These are phyloP conservation scores for Didymella sp. DNA, from an alignment of 2,329 filamentous ascomycete genomes.

Conservation along the genomic window DNA sequence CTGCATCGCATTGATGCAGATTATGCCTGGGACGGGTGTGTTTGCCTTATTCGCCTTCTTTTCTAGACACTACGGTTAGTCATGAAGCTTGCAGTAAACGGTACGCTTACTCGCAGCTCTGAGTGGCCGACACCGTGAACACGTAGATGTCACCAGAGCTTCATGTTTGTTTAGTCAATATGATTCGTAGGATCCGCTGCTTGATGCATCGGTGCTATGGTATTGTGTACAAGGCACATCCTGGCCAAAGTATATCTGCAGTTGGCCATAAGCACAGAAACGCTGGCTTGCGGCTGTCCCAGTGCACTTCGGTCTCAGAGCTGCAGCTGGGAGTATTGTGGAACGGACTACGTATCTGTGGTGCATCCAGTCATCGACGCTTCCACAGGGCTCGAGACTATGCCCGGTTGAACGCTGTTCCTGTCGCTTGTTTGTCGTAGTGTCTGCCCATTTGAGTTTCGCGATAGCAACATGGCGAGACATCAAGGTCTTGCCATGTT, in stretches of 20 bases:
- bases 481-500: not conserved
- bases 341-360: not conserved
- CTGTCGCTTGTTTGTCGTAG: not conserved
- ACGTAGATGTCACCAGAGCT: not conserved
- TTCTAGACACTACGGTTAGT: not conserved
- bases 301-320: too few relatives aligned
- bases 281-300: not conserved
- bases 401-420: not conserved
- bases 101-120: not conserved
- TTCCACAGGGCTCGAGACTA: too few relatives aligned
- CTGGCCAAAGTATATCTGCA: not conserved
- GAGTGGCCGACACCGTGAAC: not conserved
- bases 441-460: not conserved
- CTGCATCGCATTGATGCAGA: not conserved
- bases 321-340: not conserved
- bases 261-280: not conserved
- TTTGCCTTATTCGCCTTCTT: not conserved
- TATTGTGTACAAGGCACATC: not conserved
- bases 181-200: not conserved
- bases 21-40: not conserved
- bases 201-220: not conserved
- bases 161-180: not conserved
- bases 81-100: not conserved
- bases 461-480: not conserved
- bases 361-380: not conserved